Evolutionary conservation across 83 land plant genomes (phyloP).

Genomic region (Isoetes engelmannii): DNA sequence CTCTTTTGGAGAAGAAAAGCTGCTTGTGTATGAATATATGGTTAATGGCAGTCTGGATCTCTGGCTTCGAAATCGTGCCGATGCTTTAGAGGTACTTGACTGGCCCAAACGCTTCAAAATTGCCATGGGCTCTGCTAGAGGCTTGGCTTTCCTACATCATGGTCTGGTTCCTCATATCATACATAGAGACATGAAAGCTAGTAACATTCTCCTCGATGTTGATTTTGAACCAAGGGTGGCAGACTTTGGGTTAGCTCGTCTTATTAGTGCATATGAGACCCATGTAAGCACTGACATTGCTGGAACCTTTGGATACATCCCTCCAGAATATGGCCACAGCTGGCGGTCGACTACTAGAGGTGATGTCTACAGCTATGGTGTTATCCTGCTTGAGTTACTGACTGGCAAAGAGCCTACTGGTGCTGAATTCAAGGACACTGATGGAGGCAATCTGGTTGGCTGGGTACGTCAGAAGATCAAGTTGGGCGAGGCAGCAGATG

Average conservation of each 20-base stretch:
- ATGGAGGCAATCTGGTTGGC: conserved; percentile 62
- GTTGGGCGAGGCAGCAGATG: conserved; percentile 31
- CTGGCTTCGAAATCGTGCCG: conserved; percentile 25
- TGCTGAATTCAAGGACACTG: conserved; percentile 41
- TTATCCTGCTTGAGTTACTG: conserved; percentile 17
- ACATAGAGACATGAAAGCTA: conserved; percentile 24
- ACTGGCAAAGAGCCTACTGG: conserved; percentile 41
- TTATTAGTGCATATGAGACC: conserved; percentile 24
- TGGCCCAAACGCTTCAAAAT: conserved; percentile 29
- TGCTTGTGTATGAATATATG: conserved; percentile 29
- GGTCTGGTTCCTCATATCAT: conserved; percentile 23
- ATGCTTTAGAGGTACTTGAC: conserved; percentile 22
- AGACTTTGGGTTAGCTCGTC: conserved; percentile 22
- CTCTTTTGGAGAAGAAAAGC: conserved; percentile 24
- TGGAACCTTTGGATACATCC: conserved; percentile 25
- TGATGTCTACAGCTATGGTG: conserved; percentile 25
- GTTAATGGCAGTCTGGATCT: conserved; percentile 20
- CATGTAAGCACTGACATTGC: conserved; percentile 27
- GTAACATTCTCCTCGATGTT: conserved; percentile 22
- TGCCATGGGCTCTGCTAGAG: conserved; percentile 19
- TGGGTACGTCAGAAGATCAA: conserved; percentile 52
- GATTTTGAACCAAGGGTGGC: conserved; percentile 22
- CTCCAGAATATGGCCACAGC: conserved; percentile 24
- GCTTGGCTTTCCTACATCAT: conserved; percentile 24
- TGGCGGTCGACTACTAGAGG: conserved; percentile 18